A percentile compares a stretch with the other conserved stretches of the same genome.
phyloP scores from a whole-genome alignment of 75 land plant genomes.

The Pinus tabuliformis region DNA sequence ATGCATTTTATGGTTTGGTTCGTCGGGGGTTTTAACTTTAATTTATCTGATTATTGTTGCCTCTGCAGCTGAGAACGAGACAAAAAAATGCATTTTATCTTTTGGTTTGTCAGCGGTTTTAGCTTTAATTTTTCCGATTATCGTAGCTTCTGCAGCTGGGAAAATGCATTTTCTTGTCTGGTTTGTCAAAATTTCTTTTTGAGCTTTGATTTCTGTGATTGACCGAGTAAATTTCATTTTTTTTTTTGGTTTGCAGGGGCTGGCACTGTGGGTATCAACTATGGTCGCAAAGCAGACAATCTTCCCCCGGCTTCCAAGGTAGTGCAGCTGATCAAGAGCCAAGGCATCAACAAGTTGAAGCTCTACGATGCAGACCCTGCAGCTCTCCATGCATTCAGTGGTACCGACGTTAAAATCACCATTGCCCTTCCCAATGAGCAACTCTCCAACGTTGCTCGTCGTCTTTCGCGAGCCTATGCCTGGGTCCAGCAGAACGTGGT shows the following conservation, averaged over 20 bases:
- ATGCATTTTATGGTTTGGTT: too few species aligned
- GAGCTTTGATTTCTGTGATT: too few species aligned
- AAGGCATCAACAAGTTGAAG: slow-evolving; percentile 53
- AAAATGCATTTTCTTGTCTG: too few species aligned
- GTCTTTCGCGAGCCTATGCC: slow-evolving; percentile 31
- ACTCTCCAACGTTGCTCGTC: slow-evolving; percentile 34
- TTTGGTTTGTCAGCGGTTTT: too few species aligned
- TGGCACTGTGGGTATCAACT: slow-evolving; percentile 62
- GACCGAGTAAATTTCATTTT: too few species aligned
- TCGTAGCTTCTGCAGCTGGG: too few species aligned
- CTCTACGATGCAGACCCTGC: slow-evolving; percentile 67
- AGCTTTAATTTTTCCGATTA: too few species aligned
- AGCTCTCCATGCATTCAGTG: slow-evolving; percentile 54
- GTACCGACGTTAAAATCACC: slow-evolving; percentile 41
- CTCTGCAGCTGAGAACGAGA: too few species aligned
- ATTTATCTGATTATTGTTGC: too few species aligned
- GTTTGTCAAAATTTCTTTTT: too few species aligned
- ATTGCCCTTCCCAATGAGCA: slow-evolving; percentile 69
- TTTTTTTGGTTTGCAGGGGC: slow-evolving; percentile 10
- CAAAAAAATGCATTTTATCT: too few species aligned
- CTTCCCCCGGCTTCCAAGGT: slow-evolving; percentile 60
- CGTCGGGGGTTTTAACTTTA: too few species aligned
- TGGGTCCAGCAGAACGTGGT: slow-evolving; percentile 63
- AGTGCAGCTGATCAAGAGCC: slow-evolving; percentile 46
- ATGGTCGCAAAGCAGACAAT: slow-evolving; percentile 66